A percentile compares a stretch with the other conserved stretches of the same genome.
These are phyloP conservation scores for Kluyveromyces marxianus DNA, from an alignment of 1,139 yeast species.

Conservation along the genomic window DNA sequence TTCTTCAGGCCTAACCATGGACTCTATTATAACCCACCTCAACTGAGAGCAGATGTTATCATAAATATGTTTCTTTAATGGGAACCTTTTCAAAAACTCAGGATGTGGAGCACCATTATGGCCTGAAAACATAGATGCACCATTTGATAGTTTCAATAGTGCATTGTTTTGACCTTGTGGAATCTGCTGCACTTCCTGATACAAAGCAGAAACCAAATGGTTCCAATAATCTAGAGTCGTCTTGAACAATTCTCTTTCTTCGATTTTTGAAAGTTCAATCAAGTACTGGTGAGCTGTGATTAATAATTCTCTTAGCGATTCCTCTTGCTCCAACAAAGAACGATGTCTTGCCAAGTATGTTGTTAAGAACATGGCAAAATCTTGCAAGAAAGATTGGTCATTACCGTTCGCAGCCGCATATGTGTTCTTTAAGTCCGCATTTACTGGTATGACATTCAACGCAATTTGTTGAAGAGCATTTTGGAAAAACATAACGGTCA, in stretches of 20 bases:
- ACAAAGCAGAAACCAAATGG: constrained; percentile 69
- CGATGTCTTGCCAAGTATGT: constrained; percentile 79
- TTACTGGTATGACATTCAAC: constrained; percentile 61
- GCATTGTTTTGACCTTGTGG: constrained; percentile 71
- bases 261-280: constrained; percentile 79
- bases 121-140: constrained; percentile 41
- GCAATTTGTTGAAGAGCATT: constrained; percentile 64
- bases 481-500: constrained; percentile 65
- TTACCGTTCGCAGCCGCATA: constrained; percentile 70
- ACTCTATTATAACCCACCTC: constrained; percentile 86
- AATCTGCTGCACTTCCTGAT: constrained; percentile 74
- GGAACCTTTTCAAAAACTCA: constrained; percentile 61
- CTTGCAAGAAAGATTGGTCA: constrained; percentile 93
- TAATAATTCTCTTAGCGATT: constrained; percentile 50
- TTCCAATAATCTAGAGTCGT: constrained; percentile 95
- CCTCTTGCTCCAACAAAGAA: constrained; percentile 59
- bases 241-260: constrained; percentile 92
- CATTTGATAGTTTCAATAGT: constrained; percentile 60
- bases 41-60: constrained; percentile 67
- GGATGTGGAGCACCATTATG: constrained; percentile 86
- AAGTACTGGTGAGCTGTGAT: constrained; percentile 72
- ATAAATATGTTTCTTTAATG: constrained; percentile 81
- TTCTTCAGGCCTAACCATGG: constrained; percentile 98
- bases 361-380: constrained; percentile 86
- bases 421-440: constrained; percentile 63